Percentiles rank a stretch among this genome's conserved stretches.
These are phyloP conservation scores for Lagenaria siceraria DNA, from an alignment of 306 rosid species.

Conservation along the genomic window DNA sequence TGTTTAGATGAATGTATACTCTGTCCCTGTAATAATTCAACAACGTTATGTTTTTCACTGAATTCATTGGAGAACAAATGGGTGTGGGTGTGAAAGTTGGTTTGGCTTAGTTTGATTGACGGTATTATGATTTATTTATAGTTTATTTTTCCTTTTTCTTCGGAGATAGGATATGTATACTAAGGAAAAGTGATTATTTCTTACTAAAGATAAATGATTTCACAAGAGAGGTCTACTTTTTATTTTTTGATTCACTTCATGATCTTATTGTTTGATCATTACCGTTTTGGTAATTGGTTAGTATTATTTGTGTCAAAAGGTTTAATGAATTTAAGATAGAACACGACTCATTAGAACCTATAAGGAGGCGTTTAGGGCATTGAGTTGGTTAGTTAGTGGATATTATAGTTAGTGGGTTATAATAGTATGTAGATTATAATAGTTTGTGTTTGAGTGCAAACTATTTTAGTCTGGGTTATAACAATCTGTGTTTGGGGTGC, in stretches of 20 bases:
- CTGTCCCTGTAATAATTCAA: not conserved
- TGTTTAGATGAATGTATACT: not conserved
- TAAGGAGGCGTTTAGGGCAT: too few relatives aligned
- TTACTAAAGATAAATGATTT: not conserved
- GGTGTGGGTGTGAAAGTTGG: not conserved
- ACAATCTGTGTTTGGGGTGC: too few relatives aligned
- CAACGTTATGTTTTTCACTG: not conserved
- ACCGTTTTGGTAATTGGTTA: not conserved
- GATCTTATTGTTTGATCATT: not conserved
- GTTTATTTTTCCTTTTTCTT: too few relatives aligned
- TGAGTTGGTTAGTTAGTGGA: too few relatives aligned
- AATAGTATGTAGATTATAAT: too few relatives aligned
- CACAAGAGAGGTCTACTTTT: not conserved
- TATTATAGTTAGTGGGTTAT: too few relatives aligned
- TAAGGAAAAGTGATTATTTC: not conserved
- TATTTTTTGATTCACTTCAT: not conserved
- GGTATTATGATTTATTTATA: too few relatives aligned
- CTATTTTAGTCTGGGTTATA: too few relatives aligned
- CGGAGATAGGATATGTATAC: not conserved
- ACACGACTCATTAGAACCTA: not conserved
- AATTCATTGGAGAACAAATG: not conserved
- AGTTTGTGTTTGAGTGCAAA: too few relatives aligned
- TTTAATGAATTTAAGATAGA: not conserved
- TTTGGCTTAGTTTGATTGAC: not conserved
- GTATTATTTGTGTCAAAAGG: not conserved